Conservation (phyloP, 768 basidiomycete species). For the Hygrocybe punicea region DNA sequence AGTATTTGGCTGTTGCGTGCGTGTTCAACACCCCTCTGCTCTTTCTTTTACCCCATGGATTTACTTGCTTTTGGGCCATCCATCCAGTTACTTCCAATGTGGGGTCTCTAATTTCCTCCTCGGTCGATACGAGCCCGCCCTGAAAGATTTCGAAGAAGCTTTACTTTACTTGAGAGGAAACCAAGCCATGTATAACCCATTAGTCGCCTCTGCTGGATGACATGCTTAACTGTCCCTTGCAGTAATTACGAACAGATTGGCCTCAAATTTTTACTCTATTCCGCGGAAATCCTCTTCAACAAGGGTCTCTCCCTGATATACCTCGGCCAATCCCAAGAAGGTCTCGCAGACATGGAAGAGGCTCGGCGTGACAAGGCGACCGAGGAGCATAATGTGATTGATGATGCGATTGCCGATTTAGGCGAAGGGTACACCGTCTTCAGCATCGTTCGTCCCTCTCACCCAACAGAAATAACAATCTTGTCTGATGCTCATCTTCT, state of each 20-base stretch:
- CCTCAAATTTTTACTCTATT: conserved; percentile 83
- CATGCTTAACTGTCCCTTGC: neutral
- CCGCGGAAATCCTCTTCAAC: conserved; percentile 89
- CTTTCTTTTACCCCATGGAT: conserved; percentile 2
- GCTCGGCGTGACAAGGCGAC: conserved; percentile 72
- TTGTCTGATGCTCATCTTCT: neutral
- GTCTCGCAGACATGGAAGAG: conserved; percentile 66
- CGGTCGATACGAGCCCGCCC: conserved; percentile 67
- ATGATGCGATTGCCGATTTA: conserved; percentile 79
- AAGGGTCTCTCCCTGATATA: conserved; percentile 76
- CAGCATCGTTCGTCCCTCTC: conserved; percentile 66
- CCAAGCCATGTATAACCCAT: conserved; percentile 62
- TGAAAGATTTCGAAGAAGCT: conserved; percentile 82
- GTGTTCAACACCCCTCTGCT: conserved; percentile 28
- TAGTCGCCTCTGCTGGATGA: neutral
- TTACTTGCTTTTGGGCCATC: too few relatives aligned
- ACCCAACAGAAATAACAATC: neutral
- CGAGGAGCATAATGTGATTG: conserved; percentile 84
- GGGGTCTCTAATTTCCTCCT: conserved; percentile 90
- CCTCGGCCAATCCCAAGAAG: conserved; percentile 59
- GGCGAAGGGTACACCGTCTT: conserved; percentile 91
- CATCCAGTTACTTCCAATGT: conserved; percentile 73
- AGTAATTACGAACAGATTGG: conserved; percentile 93
- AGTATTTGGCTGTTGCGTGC: conserved; percentile 84
- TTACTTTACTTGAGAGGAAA: conserved; percentile 78